A percentile compares a stretch with the other conserved stretches of the same genome.
Evolutionary conservation across 306 rosid genomes (phyloP).

Genomic region (Ceratonia siliqua): DNA sequence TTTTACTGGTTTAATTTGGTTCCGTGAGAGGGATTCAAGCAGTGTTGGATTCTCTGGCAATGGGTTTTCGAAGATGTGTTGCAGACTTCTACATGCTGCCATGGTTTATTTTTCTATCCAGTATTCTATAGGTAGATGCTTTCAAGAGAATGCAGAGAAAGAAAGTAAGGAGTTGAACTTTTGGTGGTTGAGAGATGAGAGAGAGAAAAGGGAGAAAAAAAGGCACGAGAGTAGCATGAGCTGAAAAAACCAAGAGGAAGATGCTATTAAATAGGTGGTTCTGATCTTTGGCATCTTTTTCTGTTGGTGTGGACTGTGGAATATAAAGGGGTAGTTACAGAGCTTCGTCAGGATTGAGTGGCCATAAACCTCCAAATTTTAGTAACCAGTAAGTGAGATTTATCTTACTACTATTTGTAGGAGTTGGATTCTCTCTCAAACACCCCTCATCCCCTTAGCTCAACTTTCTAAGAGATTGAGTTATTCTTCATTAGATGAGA

Average conservation of each 20-base stretch:
- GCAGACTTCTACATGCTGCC: constrained; percentile 78
- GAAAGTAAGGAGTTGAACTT: background rate
- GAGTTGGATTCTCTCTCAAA: too few relatives aligned
- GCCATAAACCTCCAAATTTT: constrained; percentile 25
- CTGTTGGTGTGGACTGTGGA: constrained; percentile 14
- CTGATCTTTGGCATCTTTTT: constrained; percentile 27
- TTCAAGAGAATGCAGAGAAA: background rate
- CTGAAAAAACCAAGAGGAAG: constrained; percentile 39
- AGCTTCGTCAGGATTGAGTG: constrained; percentile 44
- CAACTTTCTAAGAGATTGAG: too few relatives aligned
- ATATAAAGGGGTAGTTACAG: constrained; percentile 41
- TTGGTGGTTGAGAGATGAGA: constrained; percentile 31
- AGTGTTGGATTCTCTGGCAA: constrained; percentile 58
- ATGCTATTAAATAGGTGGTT: constrained; percentile 41
- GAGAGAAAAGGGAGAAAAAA: constrained; percentile 24
- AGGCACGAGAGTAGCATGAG: constrained; percentile 54
- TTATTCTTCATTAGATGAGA: too few relatives aligned
- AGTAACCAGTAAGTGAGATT: background rate
- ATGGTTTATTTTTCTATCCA: constrained; percentile 36
- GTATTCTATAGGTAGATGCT: background rate
- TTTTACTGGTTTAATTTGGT: constrained; percentile 52
- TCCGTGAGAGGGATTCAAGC: constrained; percentile 66
- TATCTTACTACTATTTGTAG: too few relatives aligned
- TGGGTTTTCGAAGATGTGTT: constrained; percentile 70
- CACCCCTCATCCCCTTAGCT: too few relatives aligned